Conservation (phyloP, 2,329 filamentous ascomycete genomes). For the Fusarium verrucosum region DNA sequence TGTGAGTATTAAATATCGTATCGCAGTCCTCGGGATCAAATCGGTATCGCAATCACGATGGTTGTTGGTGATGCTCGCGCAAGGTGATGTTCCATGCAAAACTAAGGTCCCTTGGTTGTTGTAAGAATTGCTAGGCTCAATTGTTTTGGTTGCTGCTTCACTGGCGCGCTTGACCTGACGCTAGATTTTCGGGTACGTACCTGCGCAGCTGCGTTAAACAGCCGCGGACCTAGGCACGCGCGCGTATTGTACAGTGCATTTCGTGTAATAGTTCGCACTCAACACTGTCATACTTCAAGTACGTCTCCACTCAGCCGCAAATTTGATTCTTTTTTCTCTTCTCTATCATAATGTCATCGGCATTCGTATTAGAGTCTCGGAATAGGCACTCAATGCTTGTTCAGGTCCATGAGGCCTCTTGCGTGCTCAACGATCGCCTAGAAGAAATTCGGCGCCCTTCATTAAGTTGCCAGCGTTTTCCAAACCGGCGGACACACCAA, state of each 20-base stretch:
- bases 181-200: constrained; percentile 35
- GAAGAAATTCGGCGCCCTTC: constrained; percentile 79
- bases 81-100: constrained; percentile 34
- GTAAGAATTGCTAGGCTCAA: constrained; percentile 33
- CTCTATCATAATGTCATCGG: constrained; percentile 77
- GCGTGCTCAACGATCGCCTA: constrained; percentile 99
- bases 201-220: constrained; percentile 6
- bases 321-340: constrained; percentile 47
- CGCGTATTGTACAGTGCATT: constrained; percentile 21
- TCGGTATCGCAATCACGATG: constrained; percentile 12
- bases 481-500: constrained; percentile 55
- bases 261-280: neutral
- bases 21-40: constrained; percentile 3
- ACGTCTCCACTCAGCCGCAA: constrained; percentile 39
- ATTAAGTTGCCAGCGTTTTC: constrained; percentile 71
- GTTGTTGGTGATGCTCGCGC: constrained; percentile 19
- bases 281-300: constrained; percentile 40
- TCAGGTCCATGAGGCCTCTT: constrained; percentile 84
- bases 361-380: constrained; percentile 99
- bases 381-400: constrained; percentile 91
- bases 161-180: constrained; percentile 33
- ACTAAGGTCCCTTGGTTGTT: too few species aligned
- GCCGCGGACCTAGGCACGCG: constrained; percentile 30
- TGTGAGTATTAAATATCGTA: constrained; percentile 1
- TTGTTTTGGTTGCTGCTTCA: constrained; percentile 42